These are phyloP conservation scores for Clonostachys sp. DNA, from an alignment of 2,329 filamentous ascomycete species.

Conservation along the genomic window DNA sequence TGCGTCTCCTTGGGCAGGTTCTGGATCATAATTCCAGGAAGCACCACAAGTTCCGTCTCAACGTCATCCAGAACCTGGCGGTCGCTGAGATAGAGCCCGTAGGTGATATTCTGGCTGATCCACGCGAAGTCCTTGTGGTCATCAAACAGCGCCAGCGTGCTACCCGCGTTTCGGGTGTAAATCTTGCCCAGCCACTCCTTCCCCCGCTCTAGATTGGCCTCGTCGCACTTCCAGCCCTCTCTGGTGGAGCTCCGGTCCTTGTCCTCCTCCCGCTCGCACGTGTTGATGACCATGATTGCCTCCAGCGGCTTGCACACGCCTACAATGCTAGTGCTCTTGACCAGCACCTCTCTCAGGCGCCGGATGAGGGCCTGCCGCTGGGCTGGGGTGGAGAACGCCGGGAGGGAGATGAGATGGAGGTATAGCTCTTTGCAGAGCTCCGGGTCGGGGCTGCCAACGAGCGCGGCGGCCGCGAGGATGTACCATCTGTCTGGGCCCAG, in stretches of 20 bases:
- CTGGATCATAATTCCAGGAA: slow-evolving; percentile 53
- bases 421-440: slow-evolving; percentile 3
- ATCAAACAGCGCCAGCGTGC: slow-evolving; percentile 25
- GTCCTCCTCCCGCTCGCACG: slow-evolving; percentile 46
- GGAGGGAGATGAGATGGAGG: slow-evolving; percentile 41
- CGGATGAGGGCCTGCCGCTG: slow-evolving; percentile 42
- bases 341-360: slow-evolving; percentile 49
- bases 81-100: slow-evolving; percentile 53
- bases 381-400: slow-evolving; percentile 33
- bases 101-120: slow-evolving; percentile 50
- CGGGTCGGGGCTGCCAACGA: slow-evolving; percentile 8
- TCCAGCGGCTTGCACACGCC: slow-evolving; percentile 61
- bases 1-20: slow-evolving; percentile 45
- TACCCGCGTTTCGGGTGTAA: slow-evolving; percentile 42
- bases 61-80: slow-evolving; percentile 46
- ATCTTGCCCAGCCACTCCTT: slow-evolving; percentile 51
- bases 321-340: slow-evolving; percentile 53
- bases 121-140: slow-evolving; percentile 37
- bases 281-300: slow-evolving; percentile 49
- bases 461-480: slow-evolving; percentile 4
- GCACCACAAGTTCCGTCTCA: slow-evolving; percentile 50
- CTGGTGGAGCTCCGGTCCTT: slow-evolving; percentile 50
- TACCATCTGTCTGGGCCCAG: slow-evolving; percentile 7
- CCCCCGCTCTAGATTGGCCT: slow-evolving; percentile 46
- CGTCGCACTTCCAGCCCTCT: slow-evolving; percentile 53